A percentile compares a stretch with the other conserved stretches of the same genome.
Evolutionary conservation across 129 eudicot genomes (phyloP).

Genomic region (Logfia minima): DNA sequence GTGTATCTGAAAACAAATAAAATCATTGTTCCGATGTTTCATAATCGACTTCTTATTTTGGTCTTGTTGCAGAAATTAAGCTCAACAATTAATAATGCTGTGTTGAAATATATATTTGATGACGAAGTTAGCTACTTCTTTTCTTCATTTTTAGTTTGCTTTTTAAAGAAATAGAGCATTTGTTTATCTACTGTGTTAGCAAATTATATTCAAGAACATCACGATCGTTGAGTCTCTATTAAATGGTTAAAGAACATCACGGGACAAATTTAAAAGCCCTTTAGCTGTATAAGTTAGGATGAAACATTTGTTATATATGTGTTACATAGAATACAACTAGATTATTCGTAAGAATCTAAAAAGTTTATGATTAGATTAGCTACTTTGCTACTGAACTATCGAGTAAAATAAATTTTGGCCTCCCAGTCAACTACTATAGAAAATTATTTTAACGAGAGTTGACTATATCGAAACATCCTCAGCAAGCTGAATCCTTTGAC

Average conservation of each 20-base stretch:
- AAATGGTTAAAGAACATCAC: background rate
- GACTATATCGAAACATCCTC: no score
- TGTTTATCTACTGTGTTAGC: background rate
- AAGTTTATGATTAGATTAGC: background rate
- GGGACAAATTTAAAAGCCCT: background rate
- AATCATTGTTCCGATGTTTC: background rate
- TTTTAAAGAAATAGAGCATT: background rate
- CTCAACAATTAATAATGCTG: conserved; percentile 56
- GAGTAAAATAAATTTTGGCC: no score
- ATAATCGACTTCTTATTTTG: background rate
- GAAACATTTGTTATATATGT: background rate
- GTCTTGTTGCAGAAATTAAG: conserved; percentile 49
- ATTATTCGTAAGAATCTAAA: background rate
- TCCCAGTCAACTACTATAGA: no score
- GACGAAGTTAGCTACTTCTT: conserved; percentile 52
- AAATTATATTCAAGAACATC: background rate
- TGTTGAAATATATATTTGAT: conserved; percentile 46
- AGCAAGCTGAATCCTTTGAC: no score
- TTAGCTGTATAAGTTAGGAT: background rate
- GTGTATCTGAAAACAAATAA: background rate
- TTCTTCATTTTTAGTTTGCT: background rate
- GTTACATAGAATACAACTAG: no score
- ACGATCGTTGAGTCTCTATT: background rate
- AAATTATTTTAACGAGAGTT: background rate
- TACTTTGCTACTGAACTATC: background rate